Evolutionary conservation across 2,329 filamentous ascomycete genomes (phyloP), one percentile per base, ranked within the genome.

Genomic region (Pleurostoma richardsiae): DNA sequence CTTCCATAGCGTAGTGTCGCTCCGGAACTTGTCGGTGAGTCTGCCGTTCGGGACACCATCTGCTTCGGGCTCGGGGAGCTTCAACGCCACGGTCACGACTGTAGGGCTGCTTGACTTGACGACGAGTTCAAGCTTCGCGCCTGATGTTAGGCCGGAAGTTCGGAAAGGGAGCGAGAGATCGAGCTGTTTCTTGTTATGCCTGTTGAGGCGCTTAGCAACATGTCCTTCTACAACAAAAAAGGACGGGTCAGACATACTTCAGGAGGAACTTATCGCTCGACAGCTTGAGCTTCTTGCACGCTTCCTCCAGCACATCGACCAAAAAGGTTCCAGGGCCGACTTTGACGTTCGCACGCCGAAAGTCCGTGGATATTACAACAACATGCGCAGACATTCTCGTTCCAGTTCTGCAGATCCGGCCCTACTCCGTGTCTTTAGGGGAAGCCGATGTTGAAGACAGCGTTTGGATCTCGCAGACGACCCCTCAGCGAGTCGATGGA

Each of bases 71-170:
- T 84, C 77, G 4, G 90, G 88, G 29, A 96, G 73, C 61, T 95
- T 88, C 10, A 99, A 72, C n/a, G 89, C 92, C 39, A 99, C 86
- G 39, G 86, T 90, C 47, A 99, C 86, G 42, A 86, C 86, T 2
- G 89, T 85, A 1, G 91, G 86, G 0, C 90, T 94, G 48, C 88
- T 88, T 41, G 91, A 94, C 49, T 86, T 84, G 61, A 89, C 84
- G 27, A 96, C 86, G 43, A 99, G 86, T 62, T 97, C 91, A 49
- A 99, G 82, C 62, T 95, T 95, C 49, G 94, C 92, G 51, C 94
- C 94, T 36, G 88, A 80, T 10, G 79, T 76, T 5, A 99, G 83
- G 43, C 90, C 89, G 4, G 90, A 86, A 29, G 92, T 82, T 42
- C 92, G 85, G 63, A 91, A 89, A 39, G 88, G 86, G 47, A 90